These are phyloP conservation scores for Colletotrichum phormii DNA, from an alignment of 2,329 filamentous ascomycete species.

Conservation along the genomic window DNA sequence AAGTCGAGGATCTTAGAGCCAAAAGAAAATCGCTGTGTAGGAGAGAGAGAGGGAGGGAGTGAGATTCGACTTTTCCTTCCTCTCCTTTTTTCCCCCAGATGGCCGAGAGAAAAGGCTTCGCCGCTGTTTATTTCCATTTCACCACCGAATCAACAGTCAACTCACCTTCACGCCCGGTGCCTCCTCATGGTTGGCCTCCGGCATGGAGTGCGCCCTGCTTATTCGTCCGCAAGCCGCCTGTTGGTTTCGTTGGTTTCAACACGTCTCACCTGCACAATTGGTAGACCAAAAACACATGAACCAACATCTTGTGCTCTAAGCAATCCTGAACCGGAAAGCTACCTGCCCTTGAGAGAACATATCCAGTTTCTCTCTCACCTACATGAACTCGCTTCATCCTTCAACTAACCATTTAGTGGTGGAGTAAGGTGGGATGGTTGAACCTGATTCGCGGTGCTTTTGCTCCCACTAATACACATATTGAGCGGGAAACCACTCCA, in stretches of 20 bases:
- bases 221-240: not conserved
- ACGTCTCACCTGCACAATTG: not conserved
- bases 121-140: not conserved
- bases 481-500: too few relatives aligned
- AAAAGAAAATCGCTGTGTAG: too few relatives aligned
- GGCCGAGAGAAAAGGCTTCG: too few relatives aligned
- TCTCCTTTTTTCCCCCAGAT: too few relatives aligned
- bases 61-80: too few relatives aligned
- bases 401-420: not conserved
- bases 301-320: not conserved
- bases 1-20: not conserved
- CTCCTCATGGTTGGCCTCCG: slow-evolving; percentile 6
- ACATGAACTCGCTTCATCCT: not conserved
- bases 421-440: not conserved
- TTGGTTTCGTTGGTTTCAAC: not conserved
- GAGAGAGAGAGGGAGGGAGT: not conserved
- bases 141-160: not conserved
- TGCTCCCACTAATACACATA: too few relatives aligned
- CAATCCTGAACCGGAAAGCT: not conserved
- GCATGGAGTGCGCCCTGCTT: slow-evolving; percentile 5
- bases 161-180: too few relatives aligned
- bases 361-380: not conserved
- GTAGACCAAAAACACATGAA: not conserved
- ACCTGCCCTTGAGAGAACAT: not conserved
- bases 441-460: too few relatives aligned